phyloP scores from a whole-genome alignment of 208 protist genomes.

The Leishmania turanica region DNA sequence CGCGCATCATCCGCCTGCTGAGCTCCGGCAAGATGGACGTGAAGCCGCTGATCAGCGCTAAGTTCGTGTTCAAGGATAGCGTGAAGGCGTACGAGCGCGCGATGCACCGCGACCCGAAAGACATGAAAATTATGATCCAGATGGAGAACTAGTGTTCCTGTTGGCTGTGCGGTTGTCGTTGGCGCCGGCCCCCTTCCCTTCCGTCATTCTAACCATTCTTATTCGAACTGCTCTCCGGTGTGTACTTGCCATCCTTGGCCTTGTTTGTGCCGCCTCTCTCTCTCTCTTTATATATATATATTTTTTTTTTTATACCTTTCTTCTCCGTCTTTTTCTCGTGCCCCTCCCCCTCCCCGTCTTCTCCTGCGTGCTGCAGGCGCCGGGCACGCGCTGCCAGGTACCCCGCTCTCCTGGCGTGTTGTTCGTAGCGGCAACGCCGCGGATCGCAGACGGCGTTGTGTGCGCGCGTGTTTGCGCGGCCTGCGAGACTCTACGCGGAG shows the following conservation, averaged over 20 bases:
- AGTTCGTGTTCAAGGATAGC: slow-evolving; percentile 42
- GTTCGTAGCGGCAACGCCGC: not conserved
- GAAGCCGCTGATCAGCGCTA: slow-evolving; percentile 60
- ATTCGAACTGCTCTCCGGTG: not conserved
- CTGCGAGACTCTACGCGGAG: not conserved
- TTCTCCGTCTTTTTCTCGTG: not conserved
- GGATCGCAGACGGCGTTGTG: no score
- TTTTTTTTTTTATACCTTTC: not conserved
- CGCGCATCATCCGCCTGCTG: slow-evolving; percentile 40
- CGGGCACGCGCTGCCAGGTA: not conserved
- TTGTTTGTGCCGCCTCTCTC: not conserved
- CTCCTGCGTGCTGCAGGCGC: not conserved
- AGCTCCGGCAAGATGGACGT: slow-evolving; percentile 54
- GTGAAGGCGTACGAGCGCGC: slow-evolving; percentile 48
- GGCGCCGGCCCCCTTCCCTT: not conserved
- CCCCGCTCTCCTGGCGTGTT: not conserved
- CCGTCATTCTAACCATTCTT: not conserved
- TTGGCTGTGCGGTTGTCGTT: not conserved
- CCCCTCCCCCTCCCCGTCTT: not conserved
- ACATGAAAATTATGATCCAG: slow-evolving; percentile 60
- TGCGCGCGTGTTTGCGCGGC: no score
- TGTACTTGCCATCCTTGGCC: not conserved
- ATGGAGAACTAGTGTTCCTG: slow-evolving; percentile 26
- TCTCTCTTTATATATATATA: no score
- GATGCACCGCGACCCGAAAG: slow-evolving; percentile 38